Percentiles rank a stretch among this genome's conserved stretches.
Conservation (phyloP, 768 basidiomycete species). For the Russula sp. region DNA sequence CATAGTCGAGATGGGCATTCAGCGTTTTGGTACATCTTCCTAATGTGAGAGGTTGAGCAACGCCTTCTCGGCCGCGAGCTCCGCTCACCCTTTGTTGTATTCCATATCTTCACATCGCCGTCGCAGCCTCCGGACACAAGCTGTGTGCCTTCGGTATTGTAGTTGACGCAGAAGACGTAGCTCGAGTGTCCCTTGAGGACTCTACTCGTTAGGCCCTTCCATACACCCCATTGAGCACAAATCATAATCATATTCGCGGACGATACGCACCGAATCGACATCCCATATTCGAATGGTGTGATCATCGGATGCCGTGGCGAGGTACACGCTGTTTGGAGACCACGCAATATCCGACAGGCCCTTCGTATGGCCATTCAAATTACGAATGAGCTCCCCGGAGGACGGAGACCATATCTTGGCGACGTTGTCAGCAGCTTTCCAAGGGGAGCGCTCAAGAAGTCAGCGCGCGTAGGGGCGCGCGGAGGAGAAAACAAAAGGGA, state of each 20-base stretch:
- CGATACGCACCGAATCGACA: conserved; percentile 59
- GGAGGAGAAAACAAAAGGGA: not conserved
- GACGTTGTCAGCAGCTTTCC: conserved; percentile 63
- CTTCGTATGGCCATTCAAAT: conserved; percentile 67
- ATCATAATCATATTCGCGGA: not conserved
- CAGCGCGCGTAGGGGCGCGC: not conserved
- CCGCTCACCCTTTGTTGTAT: conserved; percentile 64
- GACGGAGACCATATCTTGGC: conserved; percentile 82
- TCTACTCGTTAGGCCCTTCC: conserved; percentile 64
- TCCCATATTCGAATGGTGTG: conserved; percentile 86
- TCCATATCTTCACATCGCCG: conserved; percentile 91
- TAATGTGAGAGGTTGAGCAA: conserved; percentile 27
- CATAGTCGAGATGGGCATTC: conserved; percentile 91
- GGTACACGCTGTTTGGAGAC: conserved; percentile 73
- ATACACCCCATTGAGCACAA: not conserved
- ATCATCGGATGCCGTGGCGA: conserved; percentile 93
- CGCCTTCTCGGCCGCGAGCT: not conserved
- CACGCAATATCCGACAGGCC: conserved; percentile 89
- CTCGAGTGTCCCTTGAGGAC: conserved; percentile 76
- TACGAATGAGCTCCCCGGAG: conserved; percentile 70
- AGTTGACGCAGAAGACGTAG: conserved; percentile 89
- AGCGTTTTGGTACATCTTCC: conserved; percentile 82
- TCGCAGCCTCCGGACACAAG: conserved; percentile 92
- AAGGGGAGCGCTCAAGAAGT: not conserved
- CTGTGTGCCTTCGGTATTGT: conserved; percentile 80